These are phyloP conservation scores for Podospora australis DNA, from an alignment of 495 filamentous ascomycete species.

Conservation along the genomic window DNA sequence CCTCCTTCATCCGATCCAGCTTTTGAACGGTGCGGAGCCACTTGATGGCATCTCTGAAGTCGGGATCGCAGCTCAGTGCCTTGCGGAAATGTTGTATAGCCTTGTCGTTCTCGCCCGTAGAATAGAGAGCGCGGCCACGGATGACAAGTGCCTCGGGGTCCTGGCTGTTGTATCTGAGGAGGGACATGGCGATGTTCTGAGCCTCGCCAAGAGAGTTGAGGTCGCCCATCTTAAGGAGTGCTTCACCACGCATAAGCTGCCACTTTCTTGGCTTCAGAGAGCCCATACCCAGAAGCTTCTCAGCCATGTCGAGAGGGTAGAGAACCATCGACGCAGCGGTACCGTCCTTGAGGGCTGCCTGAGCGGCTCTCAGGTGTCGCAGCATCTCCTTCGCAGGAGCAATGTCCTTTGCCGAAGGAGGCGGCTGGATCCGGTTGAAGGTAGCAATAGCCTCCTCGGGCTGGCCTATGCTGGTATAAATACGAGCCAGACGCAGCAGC, in stretches of 20 bases:
- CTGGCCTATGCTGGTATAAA: constrained; percentile 77
- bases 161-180: constrained; percentile 77
- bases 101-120: constrained; percentile 89
- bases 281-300: constrained; percentile 63
- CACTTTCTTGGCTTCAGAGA: constrained; percentile 82
- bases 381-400: constrained; percentile 75
- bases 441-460: constrained; percentile 83
- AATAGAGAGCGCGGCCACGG: constrained; percentile 80
- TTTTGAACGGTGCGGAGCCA: constrained; percentile 81
- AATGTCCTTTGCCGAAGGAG: constrained; percentile 76
- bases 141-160: constrained; percentile 92
- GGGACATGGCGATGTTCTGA: constrained; percentile 80
- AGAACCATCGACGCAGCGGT: constrained; percentile 83
- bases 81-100: constrained; percentile 89
- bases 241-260: constrained; percentile 86
- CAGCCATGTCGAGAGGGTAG: constrained; percentile 85
- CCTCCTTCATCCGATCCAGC: constrained; percentile 87
- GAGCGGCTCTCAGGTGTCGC: constrained; percentile 71
- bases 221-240: constrained; percentile 89
- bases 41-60: constrained; percentile 77
- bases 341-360: constrained; percentile 64
- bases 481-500: constrained; percentile 77
- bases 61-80: constrained; percentile 85
- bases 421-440: constrained; percentile 62
- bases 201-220: constrained; percentile 83